A percentile compares a stretch with the other conserved stretches of the same genome.
phyloP scores from a whole-genome alignment of 1,139 yeast species.

The Yamadazyma pseudoaaseri region DNA sequence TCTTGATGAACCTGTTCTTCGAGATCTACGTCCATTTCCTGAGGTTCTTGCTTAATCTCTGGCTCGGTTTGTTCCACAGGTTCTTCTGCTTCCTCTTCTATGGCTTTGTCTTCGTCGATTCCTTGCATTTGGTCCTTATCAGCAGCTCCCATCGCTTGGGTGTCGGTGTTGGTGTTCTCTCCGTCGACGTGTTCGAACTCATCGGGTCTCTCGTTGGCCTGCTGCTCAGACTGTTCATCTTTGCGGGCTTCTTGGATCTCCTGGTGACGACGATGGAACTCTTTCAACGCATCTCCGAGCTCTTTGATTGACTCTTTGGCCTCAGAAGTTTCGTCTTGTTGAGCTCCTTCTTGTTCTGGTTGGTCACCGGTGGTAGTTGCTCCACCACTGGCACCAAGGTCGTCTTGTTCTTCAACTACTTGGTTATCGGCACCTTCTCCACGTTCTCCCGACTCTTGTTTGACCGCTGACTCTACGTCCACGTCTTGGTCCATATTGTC shows the following conservation, averaged over 20 bases:
- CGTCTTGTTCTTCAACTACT: slow-evolving; percentile 64
- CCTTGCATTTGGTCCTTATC: slow-evolving; percentile 74
- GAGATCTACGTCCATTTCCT: slow-evolving; percentile 20
- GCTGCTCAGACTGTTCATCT: slow-evolving; percentile 45
- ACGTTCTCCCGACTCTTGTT: slow-evolving; percentile 67
- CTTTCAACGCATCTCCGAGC: slow-evolving; percentile 86
- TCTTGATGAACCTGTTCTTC: slow-evolving; percentile 26
- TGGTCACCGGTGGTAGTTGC: slow-evolving; percentile 44
- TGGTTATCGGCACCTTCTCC: slow-evolving; percentile 79
- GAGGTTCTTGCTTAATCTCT: slow-evolving; percentile 19
- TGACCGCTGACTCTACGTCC: slow-evolving; percentile 65
- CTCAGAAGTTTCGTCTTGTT: slow-evolving; percentile 65
- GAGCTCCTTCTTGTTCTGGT: slow-evolving; percentile 23
- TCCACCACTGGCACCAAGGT: slow-evolving; percentile 69
- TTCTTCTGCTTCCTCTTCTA: slow-evolving; percentile 63
- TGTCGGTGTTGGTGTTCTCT: slow-evolving; percentile 67
- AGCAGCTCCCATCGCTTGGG: slow-evolving; percentile 94
- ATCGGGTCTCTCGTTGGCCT: slow-evolving; percentile 70
- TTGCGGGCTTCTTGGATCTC: slow-evolving; percentile 77
- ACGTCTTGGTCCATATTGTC: slow-evolving; percentile 51
- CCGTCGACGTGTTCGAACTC: slow-evolving; percentile 93
- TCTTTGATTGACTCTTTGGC: slow-evolving; percentile 84
- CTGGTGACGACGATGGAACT: slow-evolving; percentile 86
- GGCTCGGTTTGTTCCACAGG: slow-evolving; percentile 25
- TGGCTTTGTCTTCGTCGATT: slow-evolving; percentile 81